Conservation (phyloP, 306 rosid genomes). For the Erythrophleum fordii region DNA sequence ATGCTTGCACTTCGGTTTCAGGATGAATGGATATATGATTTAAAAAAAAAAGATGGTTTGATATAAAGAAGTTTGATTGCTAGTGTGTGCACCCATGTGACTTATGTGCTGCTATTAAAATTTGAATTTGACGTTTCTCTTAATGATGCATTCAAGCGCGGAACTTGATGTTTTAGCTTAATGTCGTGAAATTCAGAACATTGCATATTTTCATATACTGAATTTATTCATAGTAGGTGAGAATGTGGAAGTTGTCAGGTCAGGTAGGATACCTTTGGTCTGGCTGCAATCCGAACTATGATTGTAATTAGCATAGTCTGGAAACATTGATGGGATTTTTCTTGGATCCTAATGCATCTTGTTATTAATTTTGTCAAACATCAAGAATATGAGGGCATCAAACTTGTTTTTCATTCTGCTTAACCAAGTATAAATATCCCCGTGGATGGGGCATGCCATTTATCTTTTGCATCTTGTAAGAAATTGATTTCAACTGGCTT, state of each 20-base stretch:
- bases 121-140: not conserved
- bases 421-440: not conserved
- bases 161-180: slow-evolving; percentile 3
- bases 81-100: not conserved
- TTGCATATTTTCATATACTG: not conserved
- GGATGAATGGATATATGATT: not conserved
- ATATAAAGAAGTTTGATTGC: not conserved
- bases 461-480: not conserved
- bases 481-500: not conserved
- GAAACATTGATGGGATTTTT: not conserved
- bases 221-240: not conserved
- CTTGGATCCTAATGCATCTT: not conserved
- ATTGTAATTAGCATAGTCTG: not conserved
- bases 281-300: not conserved
- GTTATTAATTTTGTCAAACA: not conserved
- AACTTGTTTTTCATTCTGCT: not conserved
- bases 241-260: not conserved
- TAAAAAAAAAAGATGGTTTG: not conserved
- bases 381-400: not conserved
- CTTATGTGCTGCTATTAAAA: not conserved
- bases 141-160: not conserved
- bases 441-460: not conserved
- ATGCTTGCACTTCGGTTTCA: not conserved
- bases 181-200: not conserved
- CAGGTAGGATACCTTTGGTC: not conserved